A percentile compares a stretch with the other conserved stretches of the same genome.
These are phyloP conservation scores for Beauveria pseudobassiana DNA, from an alignment of 2,329 filamentous ascomycete species.

Conservation along the genomic window DNA sequence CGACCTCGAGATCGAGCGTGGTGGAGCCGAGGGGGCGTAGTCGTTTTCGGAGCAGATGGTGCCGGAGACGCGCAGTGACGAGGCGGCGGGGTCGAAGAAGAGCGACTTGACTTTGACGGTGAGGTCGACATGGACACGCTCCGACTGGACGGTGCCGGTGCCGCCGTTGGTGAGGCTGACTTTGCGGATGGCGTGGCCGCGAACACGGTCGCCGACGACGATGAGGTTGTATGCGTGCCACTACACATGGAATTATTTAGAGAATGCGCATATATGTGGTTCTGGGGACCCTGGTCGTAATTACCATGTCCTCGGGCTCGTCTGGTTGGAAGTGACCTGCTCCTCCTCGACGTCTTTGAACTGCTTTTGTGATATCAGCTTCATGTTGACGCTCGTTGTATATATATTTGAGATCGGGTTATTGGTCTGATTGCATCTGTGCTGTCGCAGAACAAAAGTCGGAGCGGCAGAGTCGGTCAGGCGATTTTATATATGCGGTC, in stretches of 20 bases:
- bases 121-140: conserved; percentile 51
- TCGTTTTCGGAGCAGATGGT: conserved; percentile 45
- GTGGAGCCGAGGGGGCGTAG: conserved; percentile 46
- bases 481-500: conserved; percentile 3
- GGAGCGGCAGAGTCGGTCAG: not conserved
- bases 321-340: conserved; percentile 35
- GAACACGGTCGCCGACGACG: conserved; percentile 42
- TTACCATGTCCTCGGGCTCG: conserved; percentile 40
- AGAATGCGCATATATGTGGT: conserved; percentile 8
- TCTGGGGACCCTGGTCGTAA: conserved; percentile 8
- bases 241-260: conserved; percentile 19
- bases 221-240: conserved; percentile 59
- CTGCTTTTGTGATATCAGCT: conserved; percentile 31
- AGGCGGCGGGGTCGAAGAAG: conserved; percentile 50
- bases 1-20: conserved; percentile 74
- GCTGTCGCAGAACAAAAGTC: not conserved
- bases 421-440: not conserved
- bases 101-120: conserved; percentile 49
- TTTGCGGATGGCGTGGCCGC: conserved; percentile 49
- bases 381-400: conserved; percentile 24
- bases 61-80: conserved; percentile 49
- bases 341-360: conserved; percentile 33
- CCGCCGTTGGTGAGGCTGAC: conserved; percentile 42
- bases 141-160: conserved; percentile 38
- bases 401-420: not conserved